Percentiles rank a stretch among this genome's conserved stretches.
phyloP scores from a whole-genome alignment of 768 basidiomycete genomes.

The Trametes maxima region DNA sequence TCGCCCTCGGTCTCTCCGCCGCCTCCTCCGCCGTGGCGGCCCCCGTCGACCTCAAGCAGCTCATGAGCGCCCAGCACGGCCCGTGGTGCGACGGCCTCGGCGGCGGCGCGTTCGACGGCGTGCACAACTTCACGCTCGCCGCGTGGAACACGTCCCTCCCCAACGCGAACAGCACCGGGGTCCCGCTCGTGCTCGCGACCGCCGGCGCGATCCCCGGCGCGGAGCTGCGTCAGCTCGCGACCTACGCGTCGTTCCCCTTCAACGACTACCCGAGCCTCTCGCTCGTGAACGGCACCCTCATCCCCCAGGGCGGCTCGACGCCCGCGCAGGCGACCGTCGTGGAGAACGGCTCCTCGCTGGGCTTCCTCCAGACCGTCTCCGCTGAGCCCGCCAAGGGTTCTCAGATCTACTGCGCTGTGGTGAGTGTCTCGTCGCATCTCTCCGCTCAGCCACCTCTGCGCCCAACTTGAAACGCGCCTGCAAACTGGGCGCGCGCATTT shows the following conservation, averaged over 20 bases:
- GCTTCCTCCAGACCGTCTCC: constrained; percentile 43
- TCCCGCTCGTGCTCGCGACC: constrained; percentile 48
- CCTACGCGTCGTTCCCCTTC: constrained; percentile 52
- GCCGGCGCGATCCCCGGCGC: constrained; percentile 36
- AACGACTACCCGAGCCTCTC: constrained; percentile 48
- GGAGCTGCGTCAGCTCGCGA: constrained; percentile 49
- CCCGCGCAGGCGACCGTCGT: constrained; percentile 42
- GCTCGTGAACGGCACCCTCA: constrained; percentile 41
- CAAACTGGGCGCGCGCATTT: background rate
- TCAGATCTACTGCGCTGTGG: constrained; percentile 40
- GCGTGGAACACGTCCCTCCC: constrained; percentile 45
- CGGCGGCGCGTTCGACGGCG: constrained; percentile 28
- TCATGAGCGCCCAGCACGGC: constrained; percentile 5
- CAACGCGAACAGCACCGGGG: constrained; percentile 49
- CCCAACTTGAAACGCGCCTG: background rate
- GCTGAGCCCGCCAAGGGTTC: constrained; percentile 32
- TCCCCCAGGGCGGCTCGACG: constrained; percentile 36
- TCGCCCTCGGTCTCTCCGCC: constrained; percentile 15
- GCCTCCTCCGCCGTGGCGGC: constrained; percentile 6
- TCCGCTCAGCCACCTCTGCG: background rate
- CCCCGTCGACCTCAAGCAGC: constrained; percentile 12
- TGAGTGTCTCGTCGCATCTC: constrained; percentile 20
- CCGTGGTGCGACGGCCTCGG: constrained; percentile 29
- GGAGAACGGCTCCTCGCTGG: constrained; percentile 34
- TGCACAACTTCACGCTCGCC: constrained; percentile 48